Evolutionary conservation across 805 yeast genomes (phyloP), one percentile per base, ranked within the genome.

Genomic region (Cyberlindnera sargentensis): DNA sequence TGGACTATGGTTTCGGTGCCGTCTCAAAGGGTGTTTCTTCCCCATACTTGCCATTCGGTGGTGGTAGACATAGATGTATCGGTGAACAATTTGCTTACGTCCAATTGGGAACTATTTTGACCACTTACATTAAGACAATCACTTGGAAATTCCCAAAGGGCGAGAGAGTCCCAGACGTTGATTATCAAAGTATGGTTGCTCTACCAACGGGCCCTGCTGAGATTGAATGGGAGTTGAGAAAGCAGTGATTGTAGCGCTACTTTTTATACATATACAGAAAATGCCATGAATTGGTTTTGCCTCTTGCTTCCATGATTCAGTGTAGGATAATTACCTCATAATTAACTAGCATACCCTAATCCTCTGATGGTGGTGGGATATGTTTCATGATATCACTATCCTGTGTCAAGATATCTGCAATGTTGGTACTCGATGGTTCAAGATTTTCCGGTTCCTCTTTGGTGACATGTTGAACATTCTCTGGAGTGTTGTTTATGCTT

Each of bases 1-100:
- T 89, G 37, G 98, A 91, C 66, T 91, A 90, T 63, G 98, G 98
- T n/a, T 91, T 91, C 57, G 97, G 97, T 62, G 85, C 87, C 47
- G 86, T 93, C 50, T 81, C 95, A 37, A 93, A 93, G 70, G 99
- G 98, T 68, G 98, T 91, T 42, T 72, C 86, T 29, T 87, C 96
- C 36, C 96, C 98, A 46, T 93, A 88, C 68, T 78, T 93, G 63
- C 99, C 99, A 44, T 93, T 93, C 60, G 99, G 99, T 56, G 99
- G 98, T 66, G 99, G 99, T 54, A 85, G 99, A 75, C 99, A 93
- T 66, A 84, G 99, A 71, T 93, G 99, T 70, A 91, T 93, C 60
- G 99, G 99, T 63, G 99, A 93, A 68, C 98, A 91, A 64, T 93
- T 93, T 69, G 99, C 99, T 26, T 87, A 82, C 65, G 80, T 83